Percentiles rank a stretch among this genome's conserved stretches.
Conservation (phyloP, 2,329 filamentous ascomycete genomes). For the Stylonectria norvegica region DNA sequence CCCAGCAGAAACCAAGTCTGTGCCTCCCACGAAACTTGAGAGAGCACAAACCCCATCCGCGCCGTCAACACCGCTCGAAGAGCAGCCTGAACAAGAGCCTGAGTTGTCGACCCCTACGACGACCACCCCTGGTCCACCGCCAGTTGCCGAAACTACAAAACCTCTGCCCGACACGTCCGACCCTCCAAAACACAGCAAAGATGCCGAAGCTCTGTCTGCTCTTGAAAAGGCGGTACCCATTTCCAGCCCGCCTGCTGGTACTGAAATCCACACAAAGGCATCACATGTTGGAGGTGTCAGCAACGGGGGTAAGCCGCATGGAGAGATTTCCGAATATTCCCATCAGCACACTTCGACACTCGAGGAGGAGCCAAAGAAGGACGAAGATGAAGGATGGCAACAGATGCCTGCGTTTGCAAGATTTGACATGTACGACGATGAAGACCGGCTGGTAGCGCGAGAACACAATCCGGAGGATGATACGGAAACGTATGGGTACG, state of each 20-base stretch:
- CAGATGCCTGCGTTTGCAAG: conserved; percentile 90
- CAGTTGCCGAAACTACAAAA: conserved; percentile 4
- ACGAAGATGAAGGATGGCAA: conserved; percentile 75
- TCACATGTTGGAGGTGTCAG: conserved; percentile 38
- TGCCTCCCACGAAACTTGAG: not conserved
- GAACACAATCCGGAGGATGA: conserved; percentile 74
- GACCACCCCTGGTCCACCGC: conserved; percentile 2
- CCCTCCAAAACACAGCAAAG: conserved; percentile 4
- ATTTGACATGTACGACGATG: conserved; percentile 94
- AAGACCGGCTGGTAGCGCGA: conserved; percentile 79
- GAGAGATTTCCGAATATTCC: conserved; percentile 73
- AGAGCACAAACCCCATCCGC: too few relatives aligned
- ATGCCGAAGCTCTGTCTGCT: conserved; percentile 8
- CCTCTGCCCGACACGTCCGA: not conserved
- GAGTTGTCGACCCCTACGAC: conserved; percentile 4
- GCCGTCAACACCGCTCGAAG: too few relatives aligned
- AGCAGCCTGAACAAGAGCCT: conserved; percentile 6
- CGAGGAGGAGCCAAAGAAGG: conserved; percentile 50
- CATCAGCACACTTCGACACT: conserved; percentile 72
- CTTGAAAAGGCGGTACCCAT: conserved; percentile 11
- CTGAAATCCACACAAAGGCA: too few relatives aligned
- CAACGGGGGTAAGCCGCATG: conserved; percentile 33
- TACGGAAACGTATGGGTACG: conserved; percentile 61
- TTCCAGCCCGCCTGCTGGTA: too few relatives aligned
- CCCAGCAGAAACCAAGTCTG: not conserved